Evolutionary conservation across 352 stramenopile genomes (phyloP), one percentile per base, ranked within the genome.

Genomic region (Globisporangium orthogonon): DNA sequence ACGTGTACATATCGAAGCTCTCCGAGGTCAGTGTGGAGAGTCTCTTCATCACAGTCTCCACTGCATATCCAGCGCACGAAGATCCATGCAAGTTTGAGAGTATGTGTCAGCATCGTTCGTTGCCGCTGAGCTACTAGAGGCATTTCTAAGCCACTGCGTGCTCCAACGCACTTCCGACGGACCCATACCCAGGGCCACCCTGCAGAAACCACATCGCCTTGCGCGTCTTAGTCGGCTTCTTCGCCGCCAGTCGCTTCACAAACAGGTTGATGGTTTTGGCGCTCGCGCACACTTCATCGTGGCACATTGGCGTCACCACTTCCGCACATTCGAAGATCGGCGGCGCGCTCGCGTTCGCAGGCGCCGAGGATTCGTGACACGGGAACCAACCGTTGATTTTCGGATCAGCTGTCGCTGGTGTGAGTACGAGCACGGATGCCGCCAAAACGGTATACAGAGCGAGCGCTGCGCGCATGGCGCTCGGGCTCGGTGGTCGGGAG

Each of bases 221-320:
- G 30, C 33, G 35, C 18, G 31, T 7, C 4, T 28, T 28, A 30
- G 37, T 30, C 11, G 35, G 30, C 47, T 49, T 45, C 28, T 35
- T 54, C 14, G 61, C 69, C 6, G 58, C 45, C 39, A 70, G 47
- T 5, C 71, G 65, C 48, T 73, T 72, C 45, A 77, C 63, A 29
- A 80, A 80, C 11, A 92, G 48, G 49, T 76, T 57, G 44, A 92
- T 71, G n/a, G 61, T 78, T 35, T 73, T 65, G 52, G 78, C 63
- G 58, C 77, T 89, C 17, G 66, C 43, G 63, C 82, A 92, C 13
- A 92, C 56, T 15, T 67, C 72, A 0, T 76, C 62, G 66, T 89
- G 83, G 61, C 82, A 92, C 53, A 92, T 65, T 40, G 82, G 79
- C 56, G 86, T 69, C n/a, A 71, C 63, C 18, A 92, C 63, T 47